Evolutionary conservation across 2,329 filamentous ascomycete species (phyloP).

Genomic region (Cladorrhinum sp.): DNA sequence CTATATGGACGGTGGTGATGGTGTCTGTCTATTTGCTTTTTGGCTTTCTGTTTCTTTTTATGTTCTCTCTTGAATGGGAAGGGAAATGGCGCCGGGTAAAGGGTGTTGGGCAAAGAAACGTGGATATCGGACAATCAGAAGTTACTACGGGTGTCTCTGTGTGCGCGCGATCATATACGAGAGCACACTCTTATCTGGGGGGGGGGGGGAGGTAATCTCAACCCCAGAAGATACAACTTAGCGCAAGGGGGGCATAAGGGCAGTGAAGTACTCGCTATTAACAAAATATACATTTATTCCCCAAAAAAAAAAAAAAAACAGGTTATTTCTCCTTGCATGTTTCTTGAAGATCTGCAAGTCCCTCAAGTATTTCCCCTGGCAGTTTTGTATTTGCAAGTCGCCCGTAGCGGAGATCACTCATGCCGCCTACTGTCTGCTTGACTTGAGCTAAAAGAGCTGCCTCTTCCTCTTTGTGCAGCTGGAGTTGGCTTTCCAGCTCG

Average conservation of each 20-base stretch:
- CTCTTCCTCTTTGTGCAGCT: slow-evolving; percentile 63
- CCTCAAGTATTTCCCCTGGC: slow-evolving; percentile 63
- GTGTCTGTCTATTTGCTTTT: background rate
- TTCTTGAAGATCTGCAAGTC: slow-evolving; percentile 61
- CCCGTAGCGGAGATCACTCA: slow-evolving; percentile 83
- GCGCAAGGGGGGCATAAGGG: background rate
- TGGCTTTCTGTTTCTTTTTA: background rate
- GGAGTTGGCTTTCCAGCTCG: slow-evolving; percentile 66
- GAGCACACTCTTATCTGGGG: no score
- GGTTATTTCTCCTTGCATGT: slow-evolving; percentile 48
- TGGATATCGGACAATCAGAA: no score
- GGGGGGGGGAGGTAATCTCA: no score
- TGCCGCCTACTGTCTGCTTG: slow-evolving; percentile 61
- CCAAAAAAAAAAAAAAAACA: slow-evolving; percentile 14
- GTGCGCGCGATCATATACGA: no score
- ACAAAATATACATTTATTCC: background rate
- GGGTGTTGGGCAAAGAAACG: background rate
- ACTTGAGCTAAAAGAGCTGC: slow-evolving; percentile 58
- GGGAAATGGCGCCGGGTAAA: background rate
- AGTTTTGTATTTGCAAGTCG: slow-evolving; percentile 64
- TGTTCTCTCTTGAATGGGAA: background rate
- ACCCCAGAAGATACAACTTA: background rate
- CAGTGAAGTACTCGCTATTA: background rate
- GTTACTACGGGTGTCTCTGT: no score
- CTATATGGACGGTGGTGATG: background rate